A percentile compares a stretch with the other conserved stretches of the same genome.
Evolutionary conservation across 1,284 basidiomycete species (phyloP).

Genomic region (Cronartium quercuum): DNA sequence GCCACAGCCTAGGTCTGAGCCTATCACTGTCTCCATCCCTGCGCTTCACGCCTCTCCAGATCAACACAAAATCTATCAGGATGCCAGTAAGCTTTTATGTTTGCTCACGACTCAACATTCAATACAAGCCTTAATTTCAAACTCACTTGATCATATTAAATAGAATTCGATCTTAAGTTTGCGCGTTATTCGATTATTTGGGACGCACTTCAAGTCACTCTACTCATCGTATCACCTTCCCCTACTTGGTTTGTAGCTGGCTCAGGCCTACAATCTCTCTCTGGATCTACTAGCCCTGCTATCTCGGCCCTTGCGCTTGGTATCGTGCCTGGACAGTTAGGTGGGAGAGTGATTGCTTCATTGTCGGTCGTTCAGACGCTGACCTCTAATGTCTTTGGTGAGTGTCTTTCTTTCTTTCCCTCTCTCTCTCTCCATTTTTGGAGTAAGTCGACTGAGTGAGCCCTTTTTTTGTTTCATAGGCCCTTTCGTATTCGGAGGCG

Average conservation of each 20-base stretch:
- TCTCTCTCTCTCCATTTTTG: no score
- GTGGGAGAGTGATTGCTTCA: background rate
- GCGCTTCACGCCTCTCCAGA: background rate
- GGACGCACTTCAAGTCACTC: background rate
- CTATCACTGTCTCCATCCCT: background rate
- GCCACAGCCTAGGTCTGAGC: background rate
- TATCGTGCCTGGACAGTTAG: background rate
- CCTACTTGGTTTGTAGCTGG: background rate
- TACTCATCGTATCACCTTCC: background rate
- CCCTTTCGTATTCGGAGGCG: background rate
- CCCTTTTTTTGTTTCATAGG: background rate
- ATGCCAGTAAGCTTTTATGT: background rate
- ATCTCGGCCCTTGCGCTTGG: background rate
- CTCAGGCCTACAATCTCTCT: background rate
- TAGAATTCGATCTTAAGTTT: background rate
- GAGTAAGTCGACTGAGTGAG: background rate
- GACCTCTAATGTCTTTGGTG: background rate
- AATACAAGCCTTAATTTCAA: background rate
- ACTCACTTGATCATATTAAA: conserved; percentile 7
- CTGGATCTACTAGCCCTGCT: background rate
- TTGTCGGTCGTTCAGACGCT: background rate
- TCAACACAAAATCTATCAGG: background rate
- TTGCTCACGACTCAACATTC: background rate
- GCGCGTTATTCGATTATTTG: background rate
- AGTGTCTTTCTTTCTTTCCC: background rate